Base-by-base conservation (phyloP, 192 early-diverging fungal species). In the Gigaspora rosea region DNA sequence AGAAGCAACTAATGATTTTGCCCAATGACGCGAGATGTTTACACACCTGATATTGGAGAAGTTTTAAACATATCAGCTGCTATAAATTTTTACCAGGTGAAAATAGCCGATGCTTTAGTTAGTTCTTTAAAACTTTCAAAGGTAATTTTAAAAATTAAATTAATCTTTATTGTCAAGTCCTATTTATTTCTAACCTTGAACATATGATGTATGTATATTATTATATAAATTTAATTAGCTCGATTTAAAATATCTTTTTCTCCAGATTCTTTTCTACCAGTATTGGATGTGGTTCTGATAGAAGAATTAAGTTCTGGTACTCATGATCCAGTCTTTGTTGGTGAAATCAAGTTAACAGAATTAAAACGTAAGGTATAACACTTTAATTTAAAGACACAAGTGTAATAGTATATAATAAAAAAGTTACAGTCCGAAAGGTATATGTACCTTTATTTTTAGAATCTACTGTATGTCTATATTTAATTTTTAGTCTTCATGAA, bases 31-130 rank as follows among this genome's bases (percentile, higher is more conserved):
- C 89, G 91, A 58, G 95, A 97, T 49, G 86, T 97, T 12, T 95
- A 91, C 71, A 89, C 92, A 36, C 96, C 97, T 2, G 80, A 84
- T 9, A 80, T 95, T 32, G 91, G 92, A 69, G 95, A 97, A 82
- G 89, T 90, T 13, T 86, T 98, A 59, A 96, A 95, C 80, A 92
- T 98, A 10, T 95, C 95, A 1, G 90, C 94, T 8, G 94, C 95
- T 3, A 90, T 91, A 71, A 95, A 97, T 73, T 90, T 95, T 50
- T 95, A 94, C 81, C 89, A 91, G 74, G 90, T 96, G 56, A 90
- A n/a, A n/a, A n/a, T n/a, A n/a, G n/a, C n/a, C n/a, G n/a, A n/a
- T n/a, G 91, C 94, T 56, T 87, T 99, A 8, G 90, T 96, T 56
- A 91, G 86, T 63, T 92, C 93, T 0, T 78, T 95, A 16, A 87